Base-by-base conservation (phyloP, 116 monocot genomes). In the Phalaenopsis hybrid region DNA sequence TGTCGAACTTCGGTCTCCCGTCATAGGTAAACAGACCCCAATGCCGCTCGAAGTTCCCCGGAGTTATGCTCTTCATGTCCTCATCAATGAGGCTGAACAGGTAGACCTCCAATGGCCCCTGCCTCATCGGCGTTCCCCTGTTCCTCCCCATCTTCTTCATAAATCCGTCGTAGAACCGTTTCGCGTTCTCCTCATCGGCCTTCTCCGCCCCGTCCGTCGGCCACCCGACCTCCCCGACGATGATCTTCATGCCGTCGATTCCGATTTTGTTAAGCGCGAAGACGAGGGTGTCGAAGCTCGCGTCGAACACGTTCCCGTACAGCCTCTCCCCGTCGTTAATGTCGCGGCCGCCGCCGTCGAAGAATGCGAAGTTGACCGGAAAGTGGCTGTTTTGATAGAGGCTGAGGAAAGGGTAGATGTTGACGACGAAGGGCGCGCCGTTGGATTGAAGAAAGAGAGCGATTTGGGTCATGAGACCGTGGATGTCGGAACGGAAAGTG, bases 351-450 rank as follows among this genome's bases (percentile, higher is more conserved):
- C 79, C 79, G 77, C 82, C 87, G 43, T 86, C 92, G 77, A 96
- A 94, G 88, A 94, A 96, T 45, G 96, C 94, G 69, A 86, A 96
- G 75, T 94, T 87, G 33, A 91, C 1, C 11, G 96, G 96, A 82
- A 96, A 96, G 78, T 86, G 76, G 34, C 84, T 69, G 81, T 84
- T 87, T 44, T 79, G 55, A 83, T 89, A 83, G 79, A 94, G 91
- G 82, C 89, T 88, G 79, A 96, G 94, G 85, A 88, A 96, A 57
- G 96, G 96, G 82, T 96, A 94, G 84, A 96, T 96, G 91, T 96
- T 96, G 76, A 96, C 92, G 31, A 92, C 74, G 84, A 94, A 96
- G 2, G 96, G 89, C 1, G 92, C 43, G 44, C 45, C 45, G 77
- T 89, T 84, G 55, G 82, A 45, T 51, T 89, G 52, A n/a, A 92